Percentiles rank a stretch among this genome's conserved stretches.
phyloP scores from a whole-genome alignment of 176 grass and related monocot genomes.

The Raddia distichophylla region DNA sequence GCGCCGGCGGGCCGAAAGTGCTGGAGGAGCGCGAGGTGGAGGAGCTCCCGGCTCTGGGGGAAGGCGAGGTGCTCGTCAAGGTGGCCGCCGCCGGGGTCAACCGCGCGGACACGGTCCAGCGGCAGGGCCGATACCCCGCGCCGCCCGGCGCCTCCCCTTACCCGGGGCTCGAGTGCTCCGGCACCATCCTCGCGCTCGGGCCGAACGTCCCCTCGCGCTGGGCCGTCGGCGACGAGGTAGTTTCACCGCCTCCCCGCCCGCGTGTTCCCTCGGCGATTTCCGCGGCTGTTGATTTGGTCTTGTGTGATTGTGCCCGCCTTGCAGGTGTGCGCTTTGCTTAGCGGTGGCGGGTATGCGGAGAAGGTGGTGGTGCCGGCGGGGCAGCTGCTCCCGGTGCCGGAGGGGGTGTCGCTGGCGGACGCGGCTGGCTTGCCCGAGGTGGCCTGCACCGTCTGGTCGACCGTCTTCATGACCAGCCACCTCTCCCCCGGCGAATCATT shows the following conservation, averaged over 20 bases:
- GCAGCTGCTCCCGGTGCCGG: constrained; percentile 67
- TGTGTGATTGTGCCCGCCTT: not conserved
- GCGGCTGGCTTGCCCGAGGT: constrained; percentile 76
- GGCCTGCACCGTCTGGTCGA: constrained; percentile 87
- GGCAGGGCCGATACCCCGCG: constrained; percentile 58
- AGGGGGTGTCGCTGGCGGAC: constrained; percentile 74
- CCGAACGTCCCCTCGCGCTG: constrained; percentile 42
- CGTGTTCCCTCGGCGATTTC: not conserved
- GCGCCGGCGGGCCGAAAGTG: constrained; percentile 67
- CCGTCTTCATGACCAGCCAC: constrained; percentile 85
- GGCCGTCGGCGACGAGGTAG: constrained; percentile 68
- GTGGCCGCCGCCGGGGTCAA: constrained; percentile 74
- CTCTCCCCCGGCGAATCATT: constrained; percentile 80
- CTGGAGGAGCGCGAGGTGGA: constrained; percentile 70
- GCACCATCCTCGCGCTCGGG: constrained; percentile 68
- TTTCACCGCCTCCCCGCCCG: not conserved
- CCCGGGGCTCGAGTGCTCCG: constrained; percentile 85
- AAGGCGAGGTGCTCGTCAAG: constrained; percentile 69
- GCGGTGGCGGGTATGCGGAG: constrained; percentile 83
- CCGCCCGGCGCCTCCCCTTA: constrained; percentile 67
- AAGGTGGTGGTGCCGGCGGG: constrained; percentile 76
- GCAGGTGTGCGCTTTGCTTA: constrained; percentile 79
- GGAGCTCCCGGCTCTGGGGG: constrained; percentile 46
- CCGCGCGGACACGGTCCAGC: constrained; percentile 75
- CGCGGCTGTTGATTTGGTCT: not conserved